These are phyloP conservation scores for Globisporangium emineosum DNA, from an alignment of 352 stramenopile species.

Conservation along the genomic window DNA sequence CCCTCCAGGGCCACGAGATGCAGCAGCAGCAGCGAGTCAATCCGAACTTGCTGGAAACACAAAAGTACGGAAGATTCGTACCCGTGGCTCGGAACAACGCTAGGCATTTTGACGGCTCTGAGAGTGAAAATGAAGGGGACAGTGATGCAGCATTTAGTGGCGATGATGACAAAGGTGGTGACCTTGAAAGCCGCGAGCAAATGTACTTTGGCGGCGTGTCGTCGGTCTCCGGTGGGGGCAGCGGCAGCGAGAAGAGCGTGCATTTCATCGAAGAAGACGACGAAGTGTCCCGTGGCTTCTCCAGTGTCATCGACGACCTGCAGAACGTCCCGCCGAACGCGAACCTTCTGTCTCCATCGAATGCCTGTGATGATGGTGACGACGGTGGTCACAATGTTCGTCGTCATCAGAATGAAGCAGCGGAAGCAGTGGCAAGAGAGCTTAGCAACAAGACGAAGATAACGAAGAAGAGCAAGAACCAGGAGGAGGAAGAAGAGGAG, in stretches of 20 bases:
- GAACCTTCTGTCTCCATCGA: slow-evolving; percentile 5
- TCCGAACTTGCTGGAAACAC: slow-evolving; percentile 31
- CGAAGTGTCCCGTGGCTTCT: slow-evolving; percentile 45
- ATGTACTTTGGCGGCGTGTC: slow-evolving; percentile 69
- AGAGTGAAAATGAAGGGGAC: background rate
- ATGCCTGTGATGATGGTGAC: slow-evolving; percentile 6
- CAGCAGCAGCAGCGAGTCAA: background rate
- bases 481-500: slow-evolving; percentile 17
- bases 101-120: background rate
- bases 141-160: background rate
- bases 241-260: slow-evolving; percentile 48
- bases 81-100: background rate
- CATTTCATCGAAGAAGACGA: slow-evolving; percentile 59
- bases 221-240: slow-evolving; percentile 58
- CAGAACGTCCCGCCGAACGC: slow-evolving; percentile 9
- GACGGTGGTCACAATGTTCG: background rate
- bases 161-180: too few species aligned
- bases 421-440: background rate
- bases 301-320: slow-evolving; percentile 38
- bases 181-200: too few species aligned
- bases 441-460: slow-evolving; percentile 14
- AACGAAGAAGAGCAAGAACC: slow-evolving; percentile 24
- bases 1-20: background rate
- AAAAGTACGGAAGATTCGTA: slow-evolving; percentile 41
- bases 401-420: background rate